Base-by-base conservation (phyloP, 2,329 filamentous ascomycete species). In the Knufia fluminis region DNA sequence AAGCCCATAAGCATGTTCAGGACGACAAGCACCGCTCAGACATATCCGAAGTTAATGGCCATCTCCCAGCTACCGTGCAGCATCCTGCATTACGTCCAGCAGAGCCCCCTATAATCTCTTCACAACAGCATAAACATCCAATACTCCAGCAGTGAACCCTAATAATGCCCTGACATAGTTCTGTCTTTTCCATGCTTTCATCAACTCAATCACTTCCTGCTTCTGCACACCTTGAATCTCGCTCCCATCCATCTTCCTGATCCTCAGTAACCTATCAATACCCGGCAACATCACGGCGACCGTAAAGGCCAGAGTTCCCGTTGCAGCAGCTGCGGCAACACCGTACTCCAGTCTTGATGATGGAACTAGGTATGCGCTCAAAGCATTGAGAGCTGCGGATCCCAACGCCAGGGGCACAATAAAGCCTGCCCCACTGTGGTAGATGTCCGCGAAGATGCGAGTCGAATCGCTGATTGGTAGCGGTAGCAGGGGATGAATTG, bases 211-310 rank as follows among this genome's bases (percentile, higher is more conserved):
- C 19, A 49, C 47, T 26, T 49, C 38, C 20, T 33, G 23, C 17
- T 38, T 33, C 28, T 14, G 24, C 12, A 49, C 47, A 2, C 38
- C 28, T 22, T 44, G 38, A 33, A 43, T 35, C 16, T 12, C 39
- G 19, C 35, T 23, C 26, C 24, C 39, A 20, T 24, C 47, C 47
- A 49, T 49, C 31, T 44, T 31, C 14, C 47, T 49, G 12, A 49
- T 35, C 19, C 32, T 35, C 38, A 49, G 24, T 26, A 49, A 16
- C 31, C 39, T 7, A 2, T 33, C 20, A 17, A 49, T 44, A 1
- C 26, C 40, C 4, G 22, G 26, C 39, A 43, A 17, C 47, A 49
- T 49, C n/a, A 32, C 23, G 4, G 31, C 22, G 3, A 9, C 22
- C 2, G 38, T 44, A 16, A 14, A 42, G 4, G 8, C 40, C 31